Evolutionary conservation across 805 yeast genomes (phyloP), one percentile per base, ranked within the genome.

Genomic region (Starmerella stellata): DNA sequence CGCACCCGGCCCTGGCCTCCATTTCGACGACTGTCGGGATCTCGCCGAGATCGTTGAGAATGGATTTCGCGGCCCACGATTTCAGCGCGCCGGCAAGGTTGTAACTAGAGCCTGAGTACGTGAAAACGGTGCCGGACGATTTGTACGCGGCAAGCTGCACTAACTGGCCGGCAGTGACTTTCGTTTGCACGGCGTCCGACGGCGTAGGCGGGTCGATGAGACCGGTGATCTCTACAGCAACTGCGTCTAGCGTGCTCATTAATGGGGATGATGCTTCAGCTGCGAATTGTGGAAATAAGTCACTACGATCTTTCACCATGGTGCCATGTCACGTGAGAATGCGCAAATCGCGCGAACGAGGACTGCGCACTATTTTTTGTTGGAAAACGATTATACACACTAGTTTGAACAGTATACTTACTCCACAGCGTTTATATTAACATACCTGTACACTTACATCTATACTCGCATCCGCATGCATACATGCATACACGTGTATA

Each of bases 1-100:
- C 80, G 24, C 94, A 90, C 50, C 95, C 95, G 2, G 77, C 63
- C 55, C 93, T 73, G 40, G 80, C 70, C 52, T 83, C 82, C 38
- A 58, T 49, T 37, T 51, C 61, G 52, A 72, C 64, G 48, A 76
- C 58, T 38, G 64, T 63, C 21, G 92, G 90, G 39, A 74, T 70
- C n/a, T 56, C 58, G 19, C 74, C 74, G 34, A 57, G 52, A 13
- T 70, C 62, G 53, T 77, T 76, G 30, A 23, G 29, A 18, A 27
- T 25, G 52, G 63, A 63, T 36, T 64, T 57, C 34, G 61, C 56
- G 33, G 65, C 54, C 93, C 93, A 82, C 37, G 66, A 56, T 44
- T 63, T 64, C 44, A 77, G 53, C 35, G 71, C 65, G n/a, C 64
- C 55, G 55, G 77, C 81, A 37, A 80, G 60, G 35, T 70, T 63